Conservation (phyloP, 345 rosid genomes). For the Citrus australasica region DNA sequence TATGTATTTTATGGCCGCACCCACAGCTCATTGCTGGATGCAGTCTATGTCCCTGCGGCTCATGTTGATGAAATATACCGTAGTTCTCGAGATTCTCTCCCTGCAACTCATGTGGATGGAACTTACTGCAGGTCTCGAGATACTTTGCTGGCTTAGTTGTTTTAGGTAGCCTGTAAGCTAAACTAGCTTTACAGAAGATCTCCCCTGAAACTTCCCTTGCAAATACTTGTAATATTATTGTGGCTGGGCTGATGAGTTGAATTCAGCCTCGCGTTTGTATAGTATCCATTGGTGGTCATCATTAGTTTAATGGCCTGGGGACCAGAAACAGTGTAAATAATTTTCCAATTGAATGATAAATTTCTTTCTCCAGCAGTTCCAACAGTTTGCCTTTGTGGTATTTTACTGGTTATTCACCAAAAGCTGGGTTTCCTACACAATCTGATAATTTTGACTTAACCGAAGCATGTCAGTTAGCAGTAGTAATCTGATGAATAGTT, state of each 20-base stretch:
- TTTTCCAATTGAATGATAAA: background rate
- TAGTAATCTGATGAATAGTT: too few species aligned
- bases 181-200: background rate
- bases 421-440: background rate
- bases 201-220: background rate
- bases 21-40: slow-evolving; percentile 61
- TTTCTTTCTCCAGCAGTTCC: background rate
- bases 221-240: background rate
- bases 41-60: slow-evolving; percentile 64
- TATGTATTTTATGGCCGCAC: slow-evolving; percentile 65
- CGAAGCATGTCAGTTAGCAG: background rate
- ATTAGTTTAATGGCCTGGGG: background rate
- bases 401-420: background rate
- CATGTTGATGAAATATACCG: slow-evolving; percentile 59
- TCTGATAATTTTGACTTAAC: background rate
- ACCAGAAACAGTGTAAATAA: slow-evolving; percentile 1
- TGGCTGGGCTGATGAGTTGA: background rate
- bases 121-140: background rate
- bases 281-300: background rate
- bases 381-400: background rate
- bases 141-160: slow-evolving; percentile 20
- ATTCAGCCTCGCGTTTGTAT: slow-evolving; percentile 5
- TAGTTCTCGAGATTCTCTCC: slow-evolving; percentile 26
- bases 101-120: background rate
- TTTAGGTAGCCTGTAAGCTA: background rate